Conservation (phyloP, 768 basidiomycete genomes). For the Trametes sanguinea region DNA sequence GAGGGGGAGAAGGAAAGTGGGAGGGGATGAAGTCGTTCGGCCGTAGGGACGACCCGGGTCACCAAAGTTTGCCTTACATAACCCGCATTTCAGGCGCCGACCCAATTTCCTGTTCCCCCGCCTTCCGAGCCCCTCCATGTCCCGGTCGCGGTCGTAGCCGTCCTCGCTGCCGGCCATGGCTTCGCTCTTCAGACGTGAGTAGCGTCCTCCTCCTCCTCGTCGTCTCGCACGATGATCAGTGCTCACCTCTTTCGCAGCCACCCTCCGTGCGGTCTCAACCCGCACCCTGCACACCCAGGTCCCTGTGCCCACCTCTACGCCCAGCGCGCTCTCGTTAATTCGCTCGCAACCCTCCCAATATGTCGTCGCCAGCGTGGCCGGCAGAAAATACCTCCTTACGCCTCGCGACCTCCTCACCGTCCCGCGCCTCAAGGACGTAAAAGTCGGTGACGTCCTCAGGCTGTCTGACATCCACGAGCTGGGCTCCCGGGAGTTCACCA, state of each 20-base stretch:
- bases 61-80: constrained; percentile 29
- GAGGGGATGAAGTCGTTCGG: constrained; percentile 27
- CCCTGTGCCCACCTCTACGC: constrained; percentile 41
- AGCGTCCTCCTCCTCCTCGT: background rate
- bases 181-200: constrained; percentile 33
- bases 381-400: constrained; percentile 86
- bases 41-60: constrained; percentile 28
- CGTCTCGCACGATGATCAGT: constrained; percentile 1
- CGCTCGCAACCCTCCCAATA: constrained; percentile 92
- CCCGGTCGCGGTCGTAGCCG: constrained; percentile 17
- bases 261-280: constrained; percentile 27
- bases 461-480: constrained; percentile 91
- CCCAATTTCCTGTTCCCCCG: constrained; percentile 26
- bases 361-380: constrained; percentile 84
- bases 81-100: constrained; percentile 28
- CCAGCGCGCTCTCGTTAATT: constrained; percentile 75
- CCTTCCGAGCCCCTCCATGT: constrained; percentile 20
- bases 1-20: constrained; percentile 47
- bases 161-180: constrained; percentile 28
- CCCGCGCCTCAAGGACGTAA: constrained; percentile 82
- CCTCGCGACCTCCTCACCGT: constrained; percentile 93
- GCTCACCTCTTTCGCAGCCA: constrained; percentile 4
- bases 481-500: constrained; percentile 92
- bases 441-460: constrained; percentile 81
- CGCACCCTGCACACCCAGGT: constrained; percentile 38